Percentiles rank a stretch among this genome's conserved stretches.
Conservation (phyloP, 2,329 filamentous ascomycete species). For the Trichoderma endophyticum region DNA sequence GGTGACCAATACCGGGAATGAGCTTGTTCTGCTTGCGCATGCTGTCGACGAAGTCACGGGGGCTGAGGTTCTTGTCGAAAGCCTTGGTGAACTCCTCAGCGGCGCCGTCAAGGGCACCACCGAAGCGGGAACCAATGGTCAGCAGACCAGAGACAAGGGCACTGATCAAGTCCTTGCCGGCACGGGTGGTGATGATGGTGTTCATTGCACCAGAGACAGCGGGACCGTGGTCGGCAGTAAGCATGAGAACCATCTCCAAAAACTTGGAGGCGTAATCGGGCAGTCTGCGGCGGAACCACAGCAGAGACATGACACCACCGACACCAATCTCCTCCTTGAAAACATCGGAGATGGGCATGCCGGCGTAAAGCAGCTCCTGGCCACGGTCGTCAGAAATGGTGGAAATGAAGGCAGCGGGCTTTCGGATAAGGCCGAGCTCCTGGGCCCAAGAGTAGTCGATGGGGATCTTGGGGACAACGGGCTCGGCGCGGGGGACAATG, state of each 20-base stretch:
- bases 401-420: conserved; percentile 99
- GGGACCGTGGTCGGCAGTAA: conserved; percentile 97
- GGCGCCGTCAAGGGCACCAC: conserved; percentile 95
- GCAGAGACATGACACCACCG: conserved; percentile 98
- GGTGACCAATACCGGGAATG: conserved; percentile 97
- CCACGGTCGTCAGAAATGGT: conserved; percentile 99
- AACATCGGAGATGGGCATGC: conserved; percentile 99
- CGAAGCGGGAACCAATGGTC: conserved; percentile 96
- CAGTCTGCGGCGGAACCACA: conserved; percentile 99
- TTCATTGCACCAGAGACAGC: conserved; percentile 99
- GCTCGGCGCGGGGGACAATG: conserved; percentile 84
- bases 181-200: conserved; percentile 99
- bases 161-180: conserved; percentile 96
- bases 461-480: conserved; percentile 95
- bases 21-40: conserved; percentile 99
- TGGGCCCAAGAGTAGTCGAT: conserved; percentile 99
- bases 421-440: conserved; percentile 98
- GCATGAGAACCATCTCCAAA: conserved; percentile 99
- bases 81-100: conserved; percentile 98
- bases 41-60: conserved; percentile 96
- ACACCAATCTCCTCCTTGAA: conserved; percentile 99
- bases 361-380: conserved; percentile 96
- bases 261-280: conserved; percentile 97
- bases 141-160: conserved; percentile 93
- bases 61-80: conserved; percentile 95